Evolutionary conservation across 2,329 filamentous ascomycete species (phyloP), one percentile per base, ranked within the genome.

Genomic region (Fusarium sulawesiense): DNA sequence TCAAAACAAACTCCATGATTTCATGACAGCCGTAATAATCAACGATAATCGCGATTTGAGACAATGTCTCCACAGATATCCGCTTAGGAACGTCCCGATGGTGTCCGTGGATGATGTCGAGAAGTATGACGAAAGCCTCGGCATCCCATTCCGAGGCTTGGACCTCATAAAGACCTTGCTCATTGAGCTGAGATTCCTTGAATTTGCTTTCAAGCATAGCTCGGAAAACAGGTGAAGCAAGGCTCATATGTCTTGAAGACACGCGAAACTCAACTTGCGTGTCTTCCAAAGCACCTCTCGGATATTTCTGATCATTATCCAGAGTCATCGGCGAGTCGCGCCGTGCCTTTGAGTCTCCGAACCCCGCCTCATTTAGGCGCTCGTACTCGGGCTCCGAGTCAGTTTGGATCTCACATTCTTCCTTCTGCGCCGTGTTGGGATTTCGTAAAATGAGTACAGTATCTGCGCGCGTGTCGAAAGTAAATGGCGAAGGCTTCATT

Each of bases 1-100:
- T 44, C 27, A 66, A 13, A 13, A 73, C 60, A 6, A 72, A 10
- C 12, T 76, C 70, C 2, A 73, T 58, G 9, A 70, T 53, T 13
- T 78, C 77, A 27, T 75, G 70, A 30, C 73, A 78, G 6, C 76
- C 53, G 16, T 77, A 78, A 29, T 78, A 77, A n/a, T 78, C 75
- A 3, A 78, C 74, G 4, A 78, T 54, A 8, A 75, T 70, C 0
- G 76, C 75, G 10, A 78, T 56, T 27, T 77, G 75, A 3, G 75
- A 70, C 1, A 78, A 49, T 25, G 66, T 74, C 23, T 77, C 73
- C 2, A 76, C 58, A 1, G 47, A 54, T 10, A 78, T 32, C 0
- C 6, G 25, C 2, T 60, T 60, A 1, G 77, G 75, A 0, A 79
- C 72, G 6, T 48, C 54, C 45, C 64, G 60, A 9, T 70, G 65